phyloP scores from a whole-genome alignment of 345 rosid genomes.

The Euclidium syriacum region DNA sequence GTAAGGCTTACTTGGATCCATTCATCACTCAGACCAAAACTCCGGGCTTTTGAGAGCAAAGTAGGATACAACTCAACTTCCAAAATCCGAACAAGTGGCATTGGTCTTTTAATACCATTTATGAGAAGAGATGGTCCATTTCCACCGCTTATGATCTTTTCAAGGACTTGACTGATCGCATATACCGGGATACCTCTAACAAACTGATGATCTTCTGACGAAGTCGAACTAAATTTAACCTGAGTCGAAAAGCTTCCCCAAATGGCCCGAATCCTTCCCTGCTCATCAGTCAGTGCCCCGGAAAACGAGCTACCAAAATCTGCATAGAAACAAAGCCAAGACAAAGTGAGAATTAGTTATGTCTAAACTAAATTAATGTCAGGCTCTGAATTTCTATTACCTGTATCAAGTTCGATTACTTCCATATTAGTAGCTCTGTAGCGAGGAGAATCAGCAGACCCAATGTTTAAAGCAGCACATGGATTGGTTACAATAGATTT shows the following conservation, averaged over 20 bases:
- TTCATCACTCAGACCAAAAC: conserved; percentile 75
- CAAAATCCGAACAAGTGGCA: conserved; percentile 85
- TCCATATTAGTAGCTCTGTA: conserved; percentile 97
- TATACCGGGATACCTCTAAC: conserved; percentile 82
- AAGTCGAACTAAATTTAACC: too few relatives aligned
- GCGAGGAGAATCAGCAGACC: conserved; percentile 88
- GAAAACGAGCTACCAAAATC: conserved; percentile 97
- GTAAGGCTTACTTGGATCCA: conserved; percentile 76
- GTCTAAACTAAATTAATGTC: neutral
- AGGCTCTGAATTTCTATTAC: conserved; percentile 36
- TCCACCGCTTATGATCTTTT: conserved; percentile 62
- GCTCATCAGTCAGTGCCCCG: conserved; percentile 89
- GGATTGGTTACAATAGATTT: conserved; percentile 88
- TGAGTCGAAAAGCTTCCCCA: conserved; percentile 98
- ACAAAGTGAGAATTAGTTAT: neutral
- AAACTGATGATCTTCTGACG: conserved; percentile 89
- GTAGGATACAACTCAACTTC: conserved; percentile 92
- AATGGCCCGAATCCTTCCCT: conserved; percentile 79
- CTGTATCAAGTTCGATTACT: conserved; percentile 94
- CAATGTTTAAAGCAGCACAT: conserved; percentile 80
- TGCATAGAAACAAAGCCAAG: conserved; percentile 30
- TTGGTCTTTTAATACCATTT: conserved; percentile 75
- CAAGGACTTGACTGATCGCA: conserved; percentile 69
- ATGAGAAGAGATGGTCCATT: conserved; percentile 68
- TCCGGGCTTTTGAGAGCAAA: conserved; percentile 89